A percentile compares a stretch with the other conserved stretches of the same genome.
Conservation (phyloP, 2,329 filamentous ascomycete genomes). For the Trichophyton schoenleinii region DNA sequence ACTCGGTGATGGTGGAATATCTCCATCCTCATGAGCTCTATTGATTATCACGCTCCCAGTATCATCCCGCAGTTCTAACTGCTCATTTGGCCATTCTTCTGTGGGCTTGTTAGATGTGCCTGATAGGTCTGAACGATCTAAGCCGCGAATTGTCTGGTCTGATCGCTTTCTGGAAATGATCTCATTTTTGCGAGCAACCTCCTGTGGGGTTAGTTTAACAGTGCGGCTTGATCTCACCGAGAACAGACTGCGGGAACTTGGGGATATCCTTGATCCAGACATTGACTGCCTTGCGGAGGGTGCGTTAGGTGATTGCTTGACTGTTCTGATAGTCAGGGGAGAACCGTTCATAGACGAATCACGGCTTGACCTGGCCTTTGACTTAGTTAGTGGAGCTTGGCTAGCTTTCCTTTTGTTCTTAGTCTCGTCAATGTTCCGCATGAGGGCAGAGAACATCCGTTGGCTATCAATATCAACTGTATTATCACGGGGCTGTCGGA, state of each 20-base stretch:
- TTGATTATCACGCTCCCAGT: conserved; percentile 12
- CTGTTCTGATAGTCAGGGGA: conserved; percentile 4
- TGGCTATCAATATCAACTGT: conserved; percentile 18
- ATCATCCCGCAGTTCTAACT: conserved; percentile 5
- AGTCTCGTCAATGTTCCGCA: conserved; percentile 21
- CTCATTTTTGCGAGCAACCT: conserved; percentile 18
- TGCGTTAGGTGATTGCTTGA: conserved; percentile 12
- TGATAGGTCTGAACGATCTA: neutral
- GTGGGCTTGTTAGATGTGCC: neutral
- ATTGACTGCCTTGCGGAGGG: neutral
- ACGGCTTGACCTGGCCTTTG: conserved; percentile 7
- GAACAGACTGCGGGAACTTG: conserved; percentile 6
- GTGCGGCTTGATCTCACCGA: conserved; percentile 6
- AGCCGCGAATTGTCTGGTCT: neutral
- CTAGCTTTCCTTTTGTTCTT: neutral
- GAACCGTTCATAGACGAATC: neutral
- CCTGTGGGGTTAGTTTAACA: conserved; percentile 13
- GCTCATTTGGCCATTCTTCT: neutral
- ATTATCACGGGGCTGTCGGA: conserved; percentile 18
- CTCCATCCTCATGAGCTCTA: neutral
- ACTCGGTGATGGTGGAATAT: conserved; percentile 19
- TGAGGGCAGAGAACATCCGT: conserved; percentile 24
- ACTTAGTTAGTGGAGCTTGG: neutral
- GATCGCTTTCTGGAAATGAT: neutral
- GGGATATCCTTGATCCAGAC: neutral